Conservation (phyloP, 176 grass and related monocot genomes). For the Metroxylon sagu region DNA sequence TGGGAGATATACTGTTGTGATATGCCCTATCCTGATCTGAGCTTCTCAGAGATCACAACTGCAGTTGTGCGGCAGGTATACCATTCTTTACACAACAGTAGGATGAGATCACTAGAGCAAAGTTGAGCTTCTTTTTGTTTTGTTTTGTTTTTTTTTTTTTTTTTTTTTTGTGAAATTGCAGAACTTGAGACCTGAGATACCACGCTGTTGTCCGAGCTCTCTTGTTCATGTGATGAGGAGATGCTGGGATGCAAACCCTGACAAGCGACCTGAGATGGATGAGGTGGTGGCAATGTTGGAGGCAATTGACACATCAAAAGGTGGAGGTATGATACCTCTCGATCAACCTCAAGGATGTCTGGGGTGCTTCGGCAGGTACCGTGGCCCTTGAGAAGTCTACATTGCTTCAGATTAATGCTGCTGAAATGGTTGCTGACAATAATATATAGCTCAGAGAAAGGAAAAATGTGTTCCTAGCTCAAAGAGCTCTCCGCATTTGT, state of each 20-base stretch:
- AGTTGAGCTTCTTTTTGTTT: too few relatives aligned
- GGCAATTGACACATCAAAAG: background rate
- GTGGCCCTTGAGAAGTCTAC: background rate
- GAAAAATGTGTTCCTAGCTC: too few relatives aligned
- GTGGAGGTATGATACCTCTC: constrained; percentile 7
- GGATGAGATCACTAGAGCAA: too few relatives aligned
- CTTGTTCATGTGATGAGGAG: constrained; percentile 1
- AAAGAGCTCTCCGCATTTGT: too few relatives aligned
- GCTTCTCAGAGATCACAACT: background rate
- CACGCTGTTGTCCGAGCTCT: constrained; percentile 11
- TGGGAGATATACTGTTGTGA: constrained; percentile 5
- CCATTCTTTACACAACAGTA: background rate
- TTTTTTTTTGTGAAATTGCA: background rate
- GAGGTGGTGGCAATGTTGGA: constrained; percentile 2
- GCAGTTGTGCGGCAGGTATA: constrained; percentile 10
- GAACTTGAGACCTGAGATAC: constrained; percentile 8
- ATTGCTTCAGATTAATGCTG: too few relatives aligned
- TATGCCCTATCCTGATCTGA: constrained; percentile 1
- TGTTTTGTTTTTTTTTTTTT: too few relatives aligned
- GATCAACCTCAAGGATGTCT: constrained; percentile 3
- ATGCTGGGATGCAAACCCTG: constrained; percentile 12
- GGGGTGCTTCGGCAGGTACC: background rate
- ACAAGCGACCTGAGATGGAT: constrained; percentile 10
- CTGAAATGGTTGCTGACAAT: too few relatives aligned
- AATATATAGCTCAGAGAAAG: too few relatives aligned